phyloP scores from a whole-genome alignment of 1,284 basidiomycete species.

The Ustilago esculenta region DNA sequence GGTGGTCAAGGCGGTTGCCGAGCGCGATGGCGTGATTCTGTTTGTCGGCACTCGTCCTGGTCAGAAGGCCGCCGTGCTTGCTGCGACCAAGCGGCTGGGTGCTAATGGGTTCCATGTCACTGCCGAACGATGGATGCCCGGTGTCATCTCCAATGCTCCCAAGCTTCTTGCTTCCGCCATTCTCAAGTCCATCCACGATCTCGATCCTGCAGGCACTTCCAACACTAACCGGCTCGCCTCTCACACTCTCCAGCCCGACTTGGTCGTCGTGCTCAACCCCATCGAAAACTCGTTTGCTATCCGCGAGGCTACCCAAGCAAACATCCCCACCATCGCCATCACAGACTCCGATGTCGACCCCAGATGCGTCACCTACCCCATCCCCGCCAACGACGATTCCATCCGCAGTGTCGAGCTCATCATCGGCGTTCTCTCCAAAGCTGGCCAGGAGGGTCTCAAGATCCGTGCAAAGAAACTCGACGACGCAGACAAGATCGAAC shows the following conservation, averaged over 20 bases:
- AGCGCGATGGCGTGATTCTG: slow-evolving; percentile 83
- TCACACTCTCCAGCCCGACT: slow-evolving; percentile 80
- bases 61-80: slow-evolving; percentile 78
- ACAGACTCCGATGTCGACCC: slow-evolving; percentile 97
- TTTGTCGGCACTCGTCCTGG: slow-evolving; percentile 89
- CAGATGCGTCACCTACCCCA: slow-evolving; percentile 94
- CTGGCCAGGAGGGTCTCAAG: slow-evolving; percentile 72
- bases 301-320: slow-evolving; percentile 67
- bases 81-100: slow-evolving; percentile 82
- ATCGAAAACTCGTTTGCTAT: slow-evolving; percentile 75
- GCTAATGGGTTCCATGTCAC: slow-evolving; percentile 75
- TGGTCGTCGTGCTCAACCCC: slow-evolving; percentile 89
- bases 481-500: slow-evolving; percentile 53
- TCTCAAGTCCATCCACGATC: slow-evolving; percentile 39
- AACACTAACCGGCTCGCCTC: slow-evolving; percentile 69
- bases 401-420: slow-evolving; percentile 88
- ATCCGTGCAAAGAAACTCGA: slow-evolving; percentile 47
- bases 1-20: slow-evolving; percentile 83
- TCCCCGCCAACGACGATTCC: slow-evolving; percentile 97
- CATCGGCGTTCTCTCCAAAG: slow-evolving; percentile 87
- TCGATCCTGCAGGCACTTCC: slow-evolving; percentile 26
- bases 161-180: slow-evolving; percentile 69
- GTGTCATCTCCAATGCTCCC: slow-evolving; percentile 88
- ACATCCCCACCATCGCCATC: slow-evolving; percentile 72
- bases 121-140: slow-evolving; percentile 89